phyloP scores from a whole-genome alignment of 225 moss, liverwort and hornwort genomes.

The Bryum argenteum region DNA sequence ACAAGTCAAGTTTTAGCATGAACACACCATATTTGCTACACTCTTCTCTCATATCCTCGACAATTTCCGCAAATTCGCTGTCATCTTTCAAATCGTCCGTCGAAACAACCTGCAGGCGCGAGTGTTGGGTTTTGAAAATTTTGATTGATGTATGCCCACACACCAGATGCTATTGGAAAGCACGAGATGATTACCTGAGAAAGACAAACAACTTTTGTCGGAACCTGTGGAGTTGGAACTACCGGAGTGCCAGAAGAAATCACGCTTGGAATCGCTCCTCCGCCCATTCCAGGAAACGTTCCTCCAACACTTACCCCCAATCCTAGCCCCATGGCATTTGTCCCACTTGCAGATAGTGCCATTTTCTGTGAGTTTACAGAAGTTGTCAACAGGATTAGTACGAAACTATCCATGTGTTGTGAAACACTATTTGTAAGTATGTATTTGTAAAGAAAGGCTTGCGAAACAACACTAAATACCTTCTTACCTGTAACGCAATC shows the following conservation, averaged over 20 bases:
- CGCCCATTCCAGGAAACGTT: slow-evolving; percentile 57
- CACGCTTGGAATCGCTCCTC: slow-evolving; percentile 64
- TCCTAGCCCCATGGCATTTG: slow-evolving; percentile 79
- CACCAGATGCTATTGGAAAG: not conserved
- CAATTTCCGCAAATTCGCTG: slow-evolving; percentile 79
- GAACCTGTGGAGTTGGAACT: slow-evolving; percentile 37
- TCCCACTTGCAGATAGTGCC: slow-evolving; percentile 71
- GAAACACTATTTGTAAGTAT: not conserved
- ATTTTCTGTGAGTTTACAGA: slow-evolving; percentile 61
- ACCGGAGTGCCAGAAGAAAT: slow-evolving; percentile 49
- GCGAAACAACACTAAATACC: not conserved
- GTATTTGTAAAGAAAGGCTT: not conserved
- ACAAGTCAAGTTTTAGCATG: not conserved
- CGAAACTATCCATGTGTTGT: not conserved
- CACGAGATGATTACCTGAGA: slow-evolving; percentile 59
- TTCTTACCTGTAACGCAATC: slow-evolving; percentile 77
- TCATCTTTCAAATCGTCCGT: slow-evolving; percentile 87
- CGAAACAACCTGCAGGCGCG: slow-evolving; percentile 71
- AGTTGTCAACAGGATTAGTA: not conserved
- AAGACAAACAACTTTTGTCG: slow-evolving; percentile 81
- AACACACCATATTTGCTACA: slow-evolving; percentile 88
- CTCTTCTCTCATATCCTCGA: slow-evolving; percentile 98
- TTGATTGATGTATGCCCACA: not conserved
- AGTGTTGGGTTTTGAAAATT: not conserved
- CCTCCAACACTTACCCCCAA: slow-evolving; percentile 50